Evolutionary conservation across 2,329 filamentous ascomycete species (phyloP).

Genomic region (Xylaria sp.): DNA sequence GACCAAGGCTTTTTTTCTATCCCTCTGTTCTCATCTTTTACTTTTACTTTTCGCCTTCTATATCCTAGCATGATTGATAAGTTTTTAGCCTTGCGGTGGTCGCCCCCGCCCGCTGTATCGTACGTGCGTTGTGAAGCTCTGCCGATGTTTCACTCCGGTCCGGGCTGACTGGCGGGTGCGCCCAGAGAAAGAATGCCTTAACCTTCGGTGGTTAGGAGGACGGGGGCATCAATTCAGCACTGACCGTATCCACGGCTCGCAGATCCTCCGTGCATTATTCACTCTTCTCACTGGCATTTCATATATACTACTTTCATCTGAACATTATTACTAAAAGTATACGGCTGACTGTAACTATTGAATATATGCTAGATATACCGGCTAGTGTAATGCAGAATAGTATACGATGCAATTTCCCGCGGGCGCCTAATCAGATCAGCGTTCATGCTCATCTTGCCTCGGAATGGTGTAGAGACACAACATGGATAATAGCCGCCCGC

Average conservation of each 20-base stretch:
- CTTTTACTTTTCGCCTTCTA: neutral
- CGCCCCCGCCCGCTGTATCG: neutral
- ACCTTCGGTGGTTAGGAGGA: neutral
- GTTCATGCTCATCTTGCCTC: slow-evolving; percentile 25
- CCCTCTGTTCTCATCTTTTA: neutral
- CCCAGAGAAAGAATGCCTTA: slow-evolving; percentile 8
- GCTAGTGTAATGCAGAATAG: neutral
- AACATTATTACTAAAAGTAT: neutral
- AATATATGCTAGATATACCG: neutral
- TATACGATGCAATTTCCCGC: slow-evolving; percentile 30
- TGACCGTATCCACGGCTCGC: neutral
- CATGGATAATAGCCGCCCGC: slow-evolving; percentile 32
- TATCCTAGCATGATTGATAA: slow-evolving; percentile 6
- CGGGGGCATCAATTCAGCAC: neutral
- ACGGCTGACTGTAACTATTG: neutral
- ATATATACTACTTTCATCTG: neutral
- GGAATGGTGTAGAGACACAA: neutral
- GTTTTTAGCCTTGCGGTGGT: neutral
- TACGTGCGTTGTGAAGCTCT: slow-evolving; percentile 17
- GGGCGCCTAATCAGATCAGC: slow-evolving; percentile 32
- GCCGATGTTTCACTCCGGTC: slow-evolving; percentile 13
- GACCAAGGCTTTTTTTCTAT: slow-evolving; percentile 15
- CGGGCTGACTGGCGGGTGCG: neutral
- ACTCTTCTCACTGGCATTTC: neutral
- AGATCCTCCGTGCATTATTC: slow-evolving; percentile 12